A percentile compares a stretch with the other conserved stretches of the same genome.
phyloP scores from a whole-genome alignment of 192 early-diverging fungal species.

The Helicostylum pulchrum region DNA sequence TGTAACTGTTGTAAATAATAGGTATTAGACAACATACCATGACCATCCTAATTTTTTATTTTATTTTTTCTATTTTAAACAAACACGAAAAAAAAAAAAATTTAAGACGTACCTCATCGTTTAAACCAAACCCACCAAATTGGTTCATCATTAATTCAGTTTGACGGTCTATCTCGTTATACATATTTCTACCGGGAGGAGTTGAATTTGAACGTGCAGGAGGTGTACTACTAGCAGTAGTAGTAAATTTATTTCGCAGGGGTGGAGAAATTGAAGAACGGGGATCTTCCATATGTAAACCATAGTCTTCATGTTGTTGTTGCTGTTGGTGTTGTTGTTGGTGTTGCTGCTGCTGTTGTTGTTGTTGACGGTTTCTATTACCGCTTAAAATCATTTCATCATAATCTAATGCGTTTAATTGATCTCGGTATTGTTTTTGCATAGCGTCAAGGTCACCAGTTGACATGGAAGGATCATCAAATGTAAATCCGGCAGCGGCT shows the following conservation, averaged over 20 bases:
- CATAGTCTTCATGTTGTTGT: too few relatives aligned
- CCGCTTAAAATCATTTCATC: background rate
- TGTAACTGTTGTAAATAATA: constrained; percentile 10
- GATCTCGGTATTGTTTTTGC: constrained; percentile 17
- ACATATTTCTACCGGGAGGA: constrained; percentile 19
- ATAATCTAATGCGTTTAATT: background rate
- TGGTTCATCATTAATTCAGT: constrained; percentile 23
- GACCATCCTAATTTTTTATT: background rate
- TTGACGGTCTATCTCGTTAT: constrained; percentile 16
- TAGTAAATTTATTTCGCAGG: constrained; percentile 21
- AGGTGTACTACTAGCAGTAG: constrained; percentile 2
- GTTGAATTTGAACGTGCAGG: constrained; percentile 31
- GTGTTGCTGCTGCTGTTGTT: too few relatives aligned
- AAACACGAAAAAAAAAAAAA: background rate
- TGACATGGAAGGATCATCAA: constrained; percentile 13
- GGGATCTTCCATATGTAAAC: background rate
- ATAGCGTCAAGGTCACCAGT: constrained; percentile 16
- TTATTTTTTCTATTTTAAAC: background rate
- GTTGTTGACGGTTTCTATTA: background rate
- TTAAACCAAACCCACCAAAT: constrained; percentile 12
- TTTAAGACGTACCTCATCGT: constrained; percentile 22
- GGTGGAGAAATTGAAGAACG: constrained; percentile 9
- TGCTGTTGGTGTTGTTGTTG: too few relatives aligned
- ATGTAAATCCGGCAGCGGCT: background rate
- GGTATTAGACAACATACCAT: background rate